These are phyloP conservation scores for Podila clonocystis DNA, from an alignment of 192 early-diverging fungal species.

Conservation along the genomic window DNA sequence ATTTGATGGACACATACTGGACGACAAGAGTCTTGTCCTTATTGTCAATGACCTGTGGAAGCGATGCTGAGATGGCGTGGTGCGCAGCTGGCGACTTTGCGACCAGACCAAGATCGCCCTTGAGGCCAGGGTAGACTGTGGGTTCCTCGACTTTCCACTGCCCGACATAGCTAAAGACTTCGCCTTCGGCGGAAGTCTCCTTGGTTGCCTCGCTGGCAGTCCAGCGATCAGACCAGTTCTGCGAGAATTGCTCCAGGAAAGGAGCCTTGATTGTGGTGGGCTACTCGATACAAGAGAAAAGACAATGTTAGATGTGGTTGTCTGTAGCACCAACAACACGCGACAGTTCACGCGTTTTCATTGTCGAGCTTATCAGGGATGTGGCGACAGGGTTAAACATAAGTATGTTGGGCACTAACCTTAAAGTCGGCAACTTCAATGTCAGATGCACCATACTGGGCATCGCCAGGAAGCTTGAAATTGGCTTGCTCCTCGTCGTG, in stretches of 20 bases:
- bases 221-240: slow-evolving; percentile 71
- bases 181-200: slow-evolving; percentile 78
- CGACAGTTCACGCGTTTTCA: not conserved
- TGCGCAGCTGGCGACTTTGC: slow-evolving; percentile 84
- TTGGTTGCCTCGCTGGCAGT: slow-evolving; percentile 74
- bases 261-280: slow-evolving; percentile 67
- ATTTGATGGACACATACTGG: slow-evolving; percentile 60
- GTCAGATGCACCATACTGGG: not conserved
- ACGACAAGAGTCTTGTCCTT: slow-evolving; percentile 80
- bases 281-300: slow-evolving; percentile 39
- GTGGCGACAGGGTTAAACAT: too few species aligned
- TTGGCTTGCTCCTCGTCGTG: slow-evolving; percentile 23
- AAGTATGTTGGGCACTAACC: not conserved
- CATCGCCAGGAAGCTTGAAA: slow-evolving; percentile 48
- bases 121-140: slow-evolving; percentile 61
- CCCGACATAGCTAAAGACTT: slow-evolving; percentile 74
- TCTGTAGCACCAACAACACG: not conserved
- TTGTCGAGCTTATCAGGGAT: not conserved
- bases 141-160: slow-evolving; percentile 84
- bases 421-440: slow-evolving; percentile 28
- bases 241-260: slow-evolving; percentile 80
- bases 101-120: slow-evolving; percentile 81
- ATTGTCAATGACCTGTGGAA: slow-evolving; percentile 77
- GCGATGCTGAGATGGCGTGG: slow-evolving; percentile 85
- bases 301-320: too few species aligned